Evolutionary conservation across 495 filamentous ascomycete species (phyloP).

Genomic region (Cryomyces antarcticus): DNA sequence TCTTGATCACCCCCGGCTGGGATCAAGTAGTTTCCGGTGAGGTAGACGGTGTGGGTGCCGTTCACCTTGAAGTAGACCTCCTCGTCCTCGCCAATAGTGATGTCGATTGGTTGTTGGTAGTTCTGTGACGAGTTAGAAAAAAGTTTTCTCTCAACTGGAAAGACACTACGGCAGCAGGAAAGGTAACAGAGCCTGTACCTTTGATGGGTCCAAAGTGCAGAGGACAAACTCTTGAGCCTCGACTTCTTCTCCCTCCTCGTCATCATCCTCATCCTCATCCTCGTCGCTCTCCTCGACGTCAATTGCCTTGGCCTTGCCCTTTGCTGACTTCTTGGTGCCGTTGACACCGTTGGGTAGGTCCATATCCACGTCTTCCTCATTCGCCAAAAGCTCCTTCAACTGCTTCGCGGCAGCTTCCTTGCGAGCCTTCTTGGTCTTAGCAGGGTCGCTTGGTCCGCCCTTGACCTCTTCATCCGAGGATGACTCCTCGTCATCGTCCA

Average conservation of each 20-base stretch:
- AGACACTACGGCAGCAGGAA: not conserved
- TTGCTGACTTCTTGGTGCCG: conserved; percentile 38
- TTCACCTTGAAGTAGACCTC: conserved; percentile 75
- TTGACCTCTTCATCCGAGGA: conserved; percentile 50
- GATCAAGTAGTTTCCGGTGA: conserved; percentile 89
- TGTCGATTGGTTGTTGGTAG: conserved; percentile 88
- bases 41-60: conserved; percentile 72
- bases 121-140: conserved; percentile 28
- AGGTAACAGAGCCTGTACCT: conserved; percentile 25
- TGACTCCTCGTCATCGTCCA: conserved; percentile 32
- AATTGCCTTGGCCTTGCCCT: conserved; percentile 60
- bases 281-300: conserved; percentile 36
- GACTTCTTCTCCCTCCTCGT: conserved; percentile 39
- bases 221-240: conserved; percentile 74
- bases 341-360: conserved; percentile 39
- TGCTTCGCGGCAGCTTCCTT: conserved; percentile 37
- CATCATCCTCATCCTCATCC: conserved; percentile 35
- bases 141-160: not conserved
- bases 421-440: conserved; percentile 67
- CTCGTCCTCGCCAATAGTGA: conserved; percentile 72
- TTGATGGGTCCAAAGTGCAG: conserved; percentile 80
- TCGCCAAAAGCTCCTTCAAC: conserved; percentile 16
- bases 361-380: conserved; percentile 28
- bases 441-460: conserved; percentile 73
- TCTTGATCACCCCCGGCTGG: conserved; percentile 30